Conservation (phyloP, 2,329 filamentous ascomycete genomes). For the Phoma sp. region DNA sequence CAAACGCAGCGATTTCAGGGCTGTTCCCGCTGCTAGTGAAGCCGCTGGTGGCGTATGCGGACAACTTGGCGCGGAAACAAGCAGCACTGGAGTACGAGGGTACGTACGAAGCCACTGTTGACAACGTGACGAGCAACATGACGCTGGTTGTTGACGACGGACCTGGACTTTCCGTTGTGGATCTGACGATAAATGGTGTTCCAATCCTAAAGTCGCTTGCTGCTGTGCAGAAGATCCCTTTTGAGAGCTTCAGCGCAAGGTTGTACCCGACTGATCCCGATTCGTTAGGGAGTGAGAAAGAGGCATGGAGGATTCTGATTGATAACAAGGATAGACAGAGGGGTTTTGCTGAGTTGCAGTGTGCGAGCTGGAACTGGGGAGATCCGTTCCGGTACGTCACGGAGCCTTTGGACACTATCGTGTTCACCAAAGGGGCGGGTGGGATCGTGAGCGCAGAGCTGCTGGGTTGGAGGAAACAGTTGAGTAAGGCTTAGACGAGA, state of each 20-base stretch:
- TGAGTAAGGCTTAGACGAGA: conserved; percentile 7
- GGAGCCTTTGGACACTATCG: conserved; percentile 28
- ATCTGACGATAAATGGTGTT: conserved; percentile 25
- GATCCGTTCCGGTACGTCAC: conserved; percentile 28
- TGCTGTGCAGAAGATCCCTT: conserved; percentile 4
- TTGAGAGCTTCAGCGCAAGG: conserved; percentile 23
- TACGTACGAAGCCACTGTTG: conserved; percentile 16
- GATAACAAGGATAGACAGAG: conserved; percentile 17
- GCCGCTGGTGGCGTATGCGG: conserved; percentile 29
- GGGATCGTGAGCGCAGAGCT: conserved; percentile 20
- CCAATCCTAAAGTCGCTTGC: conserved; percentile 24
- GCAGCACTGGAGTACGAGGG: conserved; percentile 28
- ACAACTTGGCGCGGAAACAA: conserved; percentile 26
- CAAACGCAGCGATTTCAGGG: conserved; percentile 13
- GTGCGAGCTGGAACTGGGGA: conserved; percentile 29
- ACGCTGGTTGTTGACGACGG: conserved; percentile 27
- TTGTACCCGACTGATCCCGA: conserved; percentile 33
- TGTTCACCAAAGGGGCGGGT: conserved; percentile 17
- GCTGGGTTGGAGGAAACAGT: conserved; percentile 21
- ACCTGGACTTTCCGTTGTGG: conserved; percentile 27
- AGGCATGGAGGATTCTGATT: conserved; percentile 28
- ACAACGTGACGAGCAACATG: conserved; percentile 8
- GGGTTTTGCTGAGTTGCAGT: conserved; percentile 29
- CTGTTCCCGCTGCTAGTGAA: conserved; percentile 22
- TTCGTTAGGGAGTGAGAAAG: conserved; percentile 16